Evolutionary conservation across 305 asterid genomes (phyloP).

Genomic region (Solanum hybrid): DNA sequence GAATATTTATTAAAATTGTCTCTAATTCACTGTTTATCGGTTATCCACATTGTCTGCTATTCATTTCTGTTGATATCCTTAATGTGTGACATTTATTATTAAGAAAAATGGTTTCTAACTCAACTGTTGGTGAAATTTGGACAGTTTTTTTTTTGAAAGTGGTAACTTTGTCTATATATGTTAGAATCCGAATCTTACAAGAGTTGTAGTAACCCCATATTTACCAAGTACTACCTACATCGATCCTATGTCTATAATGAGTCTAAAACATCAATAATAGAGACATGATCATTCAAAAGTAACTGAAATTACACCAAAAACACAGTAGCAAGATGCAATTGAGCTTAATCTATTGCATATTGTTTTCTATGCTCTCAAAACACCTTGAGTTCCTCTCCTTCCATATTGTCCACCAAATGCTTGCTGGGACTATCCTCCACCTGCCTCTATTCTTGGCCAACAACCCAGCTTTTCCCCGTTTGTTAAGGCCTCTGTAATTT

Average conservation of each 20-base stretch:
- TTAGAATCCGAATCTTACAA: not conserved
- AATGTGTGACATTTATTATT: not conserved
- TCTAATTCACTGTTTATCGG: not conserved
- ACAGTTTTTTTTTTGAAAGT: not conserved
- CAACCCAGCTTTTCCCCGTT: not conserved
- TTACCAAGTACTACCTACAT: not conserved
- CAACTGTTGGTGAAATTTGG: not conserved
- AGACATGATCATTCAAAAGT: not conserved
- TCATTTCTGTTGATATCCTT: not conserved
- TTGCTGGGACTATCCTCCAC: not conserved
- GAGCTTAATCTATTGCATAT: not conserved
- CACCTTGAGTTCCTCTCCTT: not conserved
- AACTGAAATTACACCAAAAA: not conserved
- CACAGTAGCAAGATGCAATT: not conserved
- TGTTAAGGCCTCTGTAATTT: not conserved
- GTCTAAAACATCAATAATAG: not conserved
- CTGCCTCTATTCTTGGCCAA: not conserved
- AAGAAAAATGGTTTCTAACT: not conserved
- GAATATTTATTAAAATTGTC: not conserved
- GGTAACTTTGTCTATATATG: not conserved
- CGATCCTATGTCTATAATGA: not conserved
- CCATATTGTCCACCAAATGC: not conserved
- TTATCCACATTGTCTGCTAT: not conserved
- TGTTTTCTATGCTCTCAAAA: not conserved
- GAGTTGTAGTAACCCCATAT: not conserved